phyloP scores from a whole-genome alignment of 2,329 filamentous ascomycete species.

The Stemphylium vesicarium region DNA sequence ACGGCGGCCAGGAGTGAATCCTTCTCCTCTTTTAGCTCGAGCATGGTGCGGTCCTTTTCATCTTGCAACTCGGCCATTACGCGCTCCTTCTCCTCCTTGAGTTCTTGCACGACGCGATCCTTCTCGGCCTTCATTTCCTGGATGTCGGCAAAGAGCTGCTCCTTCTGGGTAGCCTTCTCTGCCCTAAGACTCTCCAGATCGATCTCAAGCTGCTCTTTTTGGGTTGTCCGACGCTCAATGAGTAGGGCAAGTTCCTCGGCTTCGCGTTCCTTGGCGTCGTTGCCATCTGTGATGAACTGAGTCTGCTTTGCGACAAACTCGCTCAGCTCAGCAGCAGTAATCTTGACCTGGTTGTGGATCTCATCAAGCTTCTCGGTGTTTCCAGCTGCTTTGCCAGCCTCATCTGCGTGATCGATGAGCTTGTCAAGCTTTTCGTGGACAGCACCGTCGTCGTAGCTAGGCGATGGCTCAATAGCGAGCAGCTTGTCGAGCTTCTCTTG shows the following conservation, averaged over 20 bases:
- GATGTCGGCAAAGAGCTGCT: slow-evolving; percentile 60
- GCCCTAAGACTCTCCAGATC: slow-evolving; percentile 54
- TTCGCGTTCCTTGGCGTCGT: slow-evolving; percentile 78
- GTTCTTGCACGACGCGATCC: slow-evolving; percentile 45
- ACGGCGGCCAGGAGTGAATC: slow-evolving; percentile 60
- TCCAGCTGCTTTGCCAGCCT: slow-evolving; percentile 71
- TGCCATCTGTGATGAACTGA: slow-evolving; percentile 74
- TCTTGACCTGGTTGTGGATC: slow-evolving; percentile 85
- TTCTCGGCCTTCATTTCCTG: slow-evolving; percentile 54
- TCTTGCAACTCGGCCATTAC: slow-evolving; percentile 43
- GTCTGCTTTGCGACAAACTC: slow-evolving; percentile 81
- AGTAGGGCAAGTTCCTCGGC: slow-evolving; percentile 80
- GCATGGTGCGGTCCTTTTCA: slow-evolving; percentile 44
- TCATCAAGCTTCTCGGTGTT: slow-evolving; percentile 85
- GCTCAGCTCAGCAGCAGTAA: slow-evolving; percentile 82
- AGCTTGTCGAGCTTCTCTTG: slow-evolving; percentile 63
- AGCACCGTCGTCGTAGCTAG: slow-evolving; percentile 52
- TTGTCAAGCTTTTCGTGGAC: slow-evolving; percentile 64
- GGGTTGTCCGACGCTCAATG: slow-evolving; percentile 75
- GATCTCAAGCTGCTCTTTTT: slow-evolving; percentile 66
- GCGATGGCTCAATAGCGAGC: slow-evolving; percentile 54
- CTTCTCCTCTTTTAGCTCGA: slow-evolving; percentile 51
- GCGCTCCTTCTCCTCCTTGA: slow-evolving; percentile 52
- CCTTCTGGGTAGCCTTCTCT: slow-evolving; percentile 67
- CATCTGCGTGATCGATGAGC: slow-evolving; percentile 64